These are phyloP conservation scores for Elsinoe perseae DNA, from an alignment of 2,329 filamentous ascomycete genomes.

Conservation along the genomic window DNA sequence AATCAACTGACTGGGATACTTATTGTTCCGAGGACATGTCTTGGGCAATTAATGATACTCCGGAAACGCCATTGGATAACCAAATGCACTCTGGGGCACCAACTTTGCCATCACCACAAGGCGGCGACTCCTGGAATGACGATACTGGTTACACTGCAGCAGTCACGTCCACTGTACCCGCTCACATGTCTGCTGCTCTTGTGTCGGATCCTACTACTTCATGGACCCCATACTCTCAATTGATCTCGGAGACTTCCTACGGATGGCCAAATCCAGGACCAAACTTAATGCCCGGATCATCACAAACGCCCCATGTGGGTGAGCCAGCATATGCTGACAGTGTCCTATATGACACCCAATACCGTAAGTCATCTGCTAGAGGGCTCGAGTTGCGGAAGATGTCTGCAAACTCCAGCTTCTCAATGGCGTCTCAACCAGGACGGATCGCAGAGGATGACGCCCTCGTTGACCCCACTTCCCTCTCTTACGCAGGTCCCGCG, in stretches of 20 bases:
- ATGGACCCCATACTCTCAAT: background rate
- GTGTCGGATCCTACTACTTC: background rate
- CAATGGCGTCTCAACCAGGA: background rate
- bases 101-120: background rate
- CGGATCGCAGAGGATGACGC: background rate
- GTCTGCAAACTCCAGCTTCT: background rate
- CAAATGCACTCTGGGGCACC: slow-evolving; percentile 17
- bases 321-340: slow-evolving; percentile 7
- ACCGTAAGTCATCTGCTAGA: slow-evolving; percentile 2
- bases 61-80: slow-evolving; percentile 24
- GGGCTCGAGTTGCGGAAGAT: background rate
- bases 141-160: background rate
- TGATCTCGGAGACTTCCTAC: background rate
- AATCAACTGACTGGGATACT: slow-evolving; percentile 13
- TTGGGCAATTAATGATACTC: slow-evolving; percentile 32
- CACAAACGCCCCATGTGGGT: background rate
- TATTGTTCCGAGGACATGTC: slow-evolving; percentile 16
- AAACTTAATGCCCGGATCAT: background rate
- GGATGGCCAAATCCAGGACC: slow-evolving; percentile 4
- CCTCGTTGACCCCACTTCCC: background rate
- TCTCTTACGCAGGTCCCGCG: background rate
- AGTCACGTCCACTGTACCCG: background rate
- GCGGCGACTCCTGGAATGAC: background rate
- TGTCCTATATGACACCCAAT: slow-evolving; percentile 11
- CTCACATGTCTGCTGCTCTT: background rate